Base-by-base conservation (phyloP, 805 yeast species). In the Diddensiella caesifluorescens region DNA sequence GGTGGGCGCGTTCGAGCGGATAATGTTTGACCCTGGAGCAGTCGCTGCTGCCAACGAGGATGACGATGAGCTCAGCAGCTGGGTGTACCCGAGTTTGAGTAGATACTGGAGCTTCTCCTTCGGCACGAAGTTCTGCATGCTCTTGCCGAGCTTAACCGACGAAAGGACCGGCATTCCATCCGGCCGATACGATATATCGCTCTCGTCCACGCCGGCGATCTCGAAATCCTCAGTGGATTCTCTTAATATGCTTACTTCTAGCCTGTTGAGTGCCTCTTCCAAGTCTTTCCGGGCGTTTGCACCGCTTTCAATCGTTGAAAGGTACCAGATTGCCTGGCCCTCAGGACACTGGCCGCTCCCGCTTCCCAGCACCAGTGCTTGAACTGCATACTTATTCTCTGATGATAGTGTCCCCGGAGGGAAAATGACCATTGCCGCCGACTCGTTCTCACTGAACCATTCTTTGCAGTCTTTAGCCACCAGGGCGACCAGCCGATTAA, bases 241-340 rank as follows among this genome's bases (percentile, higher is more conserved):
- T 52, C 96, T 77, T 48, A 88, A 65, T 22, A 89, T 76, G 33
- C 89, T 74, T 34, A 74, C 73, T 59, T 89, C 95, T 75, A 90
- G 74, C 54, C 85, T 84, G 48, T 70, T 71, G 44, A 84, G 73
- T 4, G 96, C 97, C 40, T 79, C 71, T 59, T 83, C 90, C 51
- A 90, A 70, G 61, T 88, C 95, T 51, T 67, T 68, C 52, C 83
- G 77, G 3, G 89, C 95, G 48, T 76, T 74, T 35, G 69, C 71
- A 33, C 80, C 77, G 43, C 73, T 76, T 61, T 84, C 94, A 44
- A 77, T 74, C 2, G 95, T 80, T 29, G 89, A 79, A 49, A 87
- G 69, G 65, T 85, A 89, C 97, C 97, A 90, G 41, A 89, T 76
- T 42, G 90, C 77, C 54, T 88, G 89, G 33, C 85, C 92, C n/a